Conservation (phyloP, 2,329 filamentous ascomycete species). For the Diaporthe helianthi region DNA sequence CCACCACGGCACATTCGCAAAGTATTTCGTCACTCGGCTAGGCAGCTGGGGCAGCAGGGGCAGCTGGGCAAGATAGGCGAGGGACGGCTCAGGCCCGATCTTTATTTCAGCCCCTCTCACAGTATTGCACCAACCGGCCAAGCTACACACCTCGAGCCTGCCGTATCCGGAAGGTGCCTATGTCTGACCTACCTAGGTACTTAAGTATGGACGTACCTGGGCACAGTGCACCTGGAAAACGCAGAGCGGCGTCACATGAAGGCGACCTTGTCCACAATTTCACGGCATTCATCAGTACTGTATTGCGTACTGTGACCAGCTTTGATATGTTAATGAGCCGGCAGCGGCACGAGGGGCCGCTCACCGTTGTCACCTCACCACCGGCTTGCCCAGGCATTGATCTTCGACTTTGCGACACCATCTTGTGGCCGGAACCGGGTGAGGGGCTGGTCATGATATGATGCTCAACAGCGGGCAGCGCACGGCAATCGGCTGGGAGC, state of each 20-base stretch:
- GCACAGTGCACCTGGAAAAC: background rate
- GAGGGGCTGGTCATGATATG: background rate
- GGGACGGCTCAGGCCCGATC: conserved; percentile 11
- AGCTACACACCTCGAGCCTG: background rate
- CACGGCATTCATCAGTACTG: background rate
- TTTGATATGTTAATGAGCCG: background rate
- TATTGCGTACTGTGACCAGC: conserved; percentile 7
- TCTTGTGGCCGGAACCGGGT: background rate
- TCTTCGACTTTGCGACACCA: background rate
- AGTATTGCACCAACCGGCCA: background rate
- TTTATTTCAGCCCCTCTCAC: conserved; percentile 17
- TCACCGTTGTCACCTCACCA: conserved; percentile 4
- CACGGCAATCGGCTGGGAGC: conserved; percentile 2
- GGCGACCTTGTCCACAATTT: background rate
- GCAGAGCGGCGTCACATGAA: conserved; percentile 1
- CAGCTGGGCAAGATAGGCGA: conserved; percentile 19
- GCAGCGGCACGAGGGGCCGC: conserved; percentile 7
- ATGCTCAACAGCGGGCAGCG: background rate
- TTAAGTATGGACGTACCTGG: conserved; percentile 9
- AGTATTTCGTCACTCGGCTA: background rate
- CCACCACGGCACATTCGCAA: background rate
- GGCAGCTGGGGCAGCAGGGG: background rate
- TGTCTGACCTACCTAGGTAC: too few relatives aligned
- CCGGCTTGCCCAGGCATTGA: background rate
- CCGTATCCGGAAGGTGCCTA: conserved; percentile 19